These are phyloP conservation scores for Malania oleifera DNA, from an alignment of 164 flowering plant genomes.

Conservation along the genomic window DNA sequence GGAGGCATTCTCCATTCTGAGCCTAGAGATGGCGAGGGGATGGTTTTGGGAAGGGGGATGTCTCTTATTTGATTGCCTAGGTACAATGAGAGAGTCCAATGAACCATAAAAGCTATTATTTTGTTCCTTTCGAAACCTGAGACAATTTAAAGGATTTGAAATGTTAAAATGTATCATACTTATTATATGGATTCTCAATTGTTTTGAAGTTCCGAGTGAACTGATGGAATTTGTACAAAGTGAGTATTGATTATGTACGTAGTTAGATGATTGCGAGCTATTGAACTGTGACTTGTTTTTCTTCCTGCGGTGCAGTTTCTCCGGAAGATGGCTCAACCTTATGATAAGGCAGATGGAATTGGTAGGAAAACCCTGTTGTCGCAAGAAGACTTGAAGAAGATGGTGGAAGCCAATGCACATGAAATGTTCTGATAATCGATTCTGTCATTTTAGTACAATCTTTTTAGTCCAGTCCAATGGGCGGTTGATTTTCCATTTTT, in stretches of 20 bases:
- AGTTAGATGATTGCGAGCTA: not conserved
- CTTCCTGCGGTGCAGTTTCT: slow-evolving; percentile 60
- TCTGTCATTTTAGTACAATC: not conserved
- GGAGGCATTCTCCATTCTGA: no score
- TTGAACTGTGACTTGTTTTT: not conserved
- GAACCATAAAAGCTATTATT: no score
- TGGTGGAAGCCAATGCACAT: slow-evolving; percentile 32
- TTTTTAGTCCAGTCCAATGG: not conserved
- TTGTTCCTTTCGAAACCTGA: not conserved
- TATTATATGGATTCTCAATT: no score
- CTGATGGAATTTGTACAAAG: no score
- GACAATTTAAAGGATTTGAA: no score
- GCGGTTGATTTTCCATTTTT: slow-evolving; percentile 10
- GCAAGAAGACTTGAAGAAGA: slow-evolving; percentile 79
- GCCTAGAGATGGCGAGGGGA: no score
- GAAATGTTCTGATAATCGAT: slow-evolving; percentile 40
- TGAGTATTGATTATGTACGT: no score
- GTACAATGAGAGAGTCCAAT: no score
- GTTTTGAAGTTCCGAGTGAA: no score
- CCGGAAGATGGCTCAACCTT: slow-evolving; percentile 95
- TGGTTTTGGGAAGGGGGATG: no score
- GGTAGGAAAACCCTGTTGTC: slow-evolving; percentile 79
- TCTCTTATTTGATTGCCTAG: no score
- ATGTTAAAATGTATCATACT: no score
- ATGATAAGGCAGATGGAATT: slow-evolving; percentile 65